phyloP scores from a whole-genome alignment of 768 basidiomycete genomes.

The Panellus pusillus region DNA sequence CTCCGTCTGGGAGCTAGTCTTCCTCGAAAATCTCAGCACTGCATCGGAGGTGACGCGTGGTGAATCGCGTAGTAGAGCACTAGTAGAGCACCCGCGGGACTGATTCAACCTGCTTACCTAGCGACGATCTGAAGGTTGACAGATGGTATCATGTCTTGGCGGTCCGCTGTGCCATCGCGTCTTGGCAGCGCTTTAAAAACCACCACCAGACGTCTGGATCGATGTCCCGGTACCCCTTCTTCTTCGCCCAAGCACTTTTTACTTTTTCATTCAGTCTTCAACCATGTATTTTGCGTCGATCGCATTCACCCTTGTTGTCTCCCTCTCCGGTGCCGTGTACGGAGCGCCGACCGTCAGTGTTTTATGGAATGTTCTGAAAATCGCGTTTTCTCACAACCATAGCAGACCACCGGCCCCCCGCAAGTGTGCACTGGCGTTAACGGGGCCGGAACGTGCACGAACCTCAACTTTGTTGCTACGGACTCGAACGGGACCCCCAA shows the following conservation, averaged over 20 bases:
- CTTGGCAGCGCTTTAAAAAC: too few species aligned
- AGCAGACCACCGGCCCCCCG: background rate
- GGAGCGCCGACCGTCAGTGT: background rate
- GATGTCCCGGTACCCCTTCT: background rate
- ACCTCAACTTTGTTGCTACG: background rate
- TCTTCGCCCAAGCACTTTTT: background rate
- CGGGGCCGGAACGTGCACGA: background rate
- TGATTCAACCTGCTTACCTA: too few species aligned
- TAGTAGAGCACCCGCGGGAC: too few species aligned
- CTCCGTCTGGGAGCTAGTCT: too few species aligned
- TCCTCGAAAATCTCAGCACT: too few species aligned
- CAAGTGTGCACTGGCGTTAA: background rate
- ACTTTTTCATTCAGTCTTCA: background rate
- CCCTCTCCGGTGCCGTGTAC: background rate
- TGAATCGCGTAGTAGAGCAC: too few species aligned
- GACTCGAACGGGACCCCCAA: background rate
- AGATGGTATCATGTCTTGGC: too few species aligned
- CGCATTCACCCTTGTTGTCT: background rate
- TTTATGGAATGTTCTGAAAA: background rate
- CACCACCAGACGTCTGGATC: too few species aligned
- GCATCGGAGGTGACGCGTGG: too few species aligned
- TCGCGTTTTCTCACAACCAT: background rate
- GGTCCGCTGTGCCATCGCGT: too few species aligned
- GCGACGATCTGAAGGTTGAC: too few species aligned
- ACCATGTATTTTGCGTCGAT: background rate